These are phyloP conservation scores for Arthrobotrys iridis DNA, from an alignment of 2,329 filamentous ascomycete genomes.

Conservation along the genomic window DNA sequence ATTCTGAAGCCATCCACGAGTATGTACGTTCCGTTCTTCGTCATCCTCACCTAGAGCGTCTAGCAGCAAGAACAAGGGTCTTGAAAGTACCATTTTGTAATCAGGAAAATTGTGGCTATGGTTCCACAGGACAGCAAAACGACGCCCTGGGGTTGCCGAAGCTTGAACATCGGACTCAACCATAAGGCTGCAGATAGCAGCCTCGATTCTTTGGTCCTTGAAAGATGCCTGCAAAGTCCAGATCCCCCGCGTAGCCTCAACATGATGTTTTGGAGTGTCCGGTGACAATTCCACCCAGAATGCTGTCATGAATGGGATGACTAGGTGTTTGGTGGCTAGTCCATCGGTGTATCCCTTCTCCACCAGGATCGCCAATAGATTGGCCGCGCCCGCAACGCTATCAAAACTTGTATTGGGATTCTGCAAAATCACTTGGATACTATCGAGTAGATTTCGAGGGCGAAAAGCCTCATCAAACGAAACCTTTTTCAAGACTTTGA, in stretches of 20 bases:
- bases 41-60: slow-evolving; percentile 79
- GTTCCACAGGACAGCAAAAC: slow-evolving; percentile 82
- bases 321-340: slow-evolving; percentile 69
- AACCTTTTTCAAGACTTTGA: slow-evolving; percentile 56
- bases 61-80: slow-evolving; percentile 82
- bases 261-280: slow-evolving; percentile 88
- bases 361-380: slow-evolving; percentile 58
- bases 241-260: slow-evolving; percentile 85
- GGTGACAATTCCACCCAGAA: slow-evolving; percentile 85
- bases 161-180: slow-evolving; percentile 67
- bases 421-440: slow-evolving; percentile 29
- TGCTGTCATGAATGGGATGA: slow-evolving; percentile 74
- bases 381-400: slow-evolving; percentile 55
- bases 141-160: slow-evolving; percentile 72
- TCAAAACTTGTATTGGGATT: slow-evolving; percentile 52
- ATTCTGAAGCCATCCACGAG: slow-evolving; percentile 81
- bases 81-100: slow-evolving; percentile 78
- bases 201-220: slow-evolving; percentile 79
- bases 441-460: slow-evolving; percentile 11
- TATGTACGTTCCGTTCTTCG: slow-evolving; percentile 78
- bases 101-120: slow-evolving; percentile 67
- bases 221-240: slow-evolving; percentile 85
- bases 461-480: slow-evolving; percentile 51
- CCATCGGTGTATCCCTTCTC: slow-evolving; percentile 59
- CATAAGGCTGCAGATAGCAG: slow-evolving; percentile 76